phyloP scores from a whole-genome alignment of 148 eudicot genomes.

The Diospyros kaki region DNA sequence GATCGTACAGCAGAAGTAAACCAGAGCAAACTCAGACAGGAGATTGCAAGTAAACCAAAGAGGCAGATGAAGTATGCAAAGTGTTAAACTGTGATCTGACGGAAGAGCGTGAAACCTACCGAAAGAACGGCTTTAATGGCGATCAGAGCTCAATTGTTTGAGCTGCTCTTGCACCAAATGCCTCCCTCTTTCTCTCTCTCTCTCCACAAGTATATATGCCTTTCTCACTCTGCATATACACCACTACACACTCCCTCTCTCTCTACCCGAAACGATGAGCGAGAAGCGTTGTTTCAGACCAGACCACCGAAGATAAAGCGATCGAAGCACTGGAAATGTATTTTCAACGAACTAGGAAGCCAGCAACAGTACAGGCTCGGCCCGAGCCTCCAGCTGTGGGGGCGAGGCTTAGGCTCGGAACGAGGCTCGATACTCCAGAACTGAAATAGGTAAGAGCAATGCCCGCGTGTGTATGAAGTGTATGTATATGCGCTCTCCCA shows the following conservation, averaged over 20 bases:
- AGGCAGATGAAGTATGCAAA: slow-evolving; percentile 4
- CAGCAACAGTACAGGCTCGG: slow-evolving; percentile 14
- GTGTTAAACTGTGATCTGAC: slow-evolving; percentile 24
- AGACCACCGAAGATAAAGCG: slow-evolving; percentile 27
- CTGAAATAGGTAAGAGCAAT: not conserved
- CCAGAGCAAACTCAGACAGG: slow-evolving; percentile 11
- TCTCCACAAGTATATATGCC: not conserved
- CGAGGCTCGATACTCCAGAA: slow-evolving; percentile 1
- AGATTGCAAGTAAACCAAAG: not conserved
- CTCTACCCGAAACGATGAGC: slow-evolving; percentile 12
- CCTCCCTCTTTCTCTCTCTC: slow-evolving; percentile 16
- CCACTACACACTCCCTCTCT: not conserved
- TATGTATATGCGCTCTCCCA: not conserved
- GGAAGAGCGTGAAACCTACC: slow-evolving; percentile 19
- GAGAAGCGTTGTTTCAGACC: slow-evolving; percentile 16
- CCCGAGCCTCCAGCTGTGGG: slow-evolving; percentile 7
- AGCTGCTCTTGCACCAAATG: slow-evolving; percentile 9
- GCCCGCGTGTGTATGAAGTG: slow-evolving; percentile 6
- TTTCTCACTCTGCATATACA: slow-evolving; percentile 3
- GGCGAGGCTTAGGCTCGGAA: slow-evolving; percentile 3
- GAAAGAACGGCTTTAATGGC: slow-evolving; percentile 14
- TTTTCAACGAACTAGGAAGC: slow-evolving; percentile 11
- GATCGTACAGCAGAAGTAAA: slow-evolving; percentile 8
- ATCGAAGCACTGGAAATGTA: slow-evolving; percentile 11
- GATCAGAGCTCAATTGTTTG: slow-evolving; percentile 25